Percentiles rank a stretch among this genome's conserved stretches.
Conservation (phyloP, 129 eudicot genomes). For the Chrysanthemum makinoi region DNA sequence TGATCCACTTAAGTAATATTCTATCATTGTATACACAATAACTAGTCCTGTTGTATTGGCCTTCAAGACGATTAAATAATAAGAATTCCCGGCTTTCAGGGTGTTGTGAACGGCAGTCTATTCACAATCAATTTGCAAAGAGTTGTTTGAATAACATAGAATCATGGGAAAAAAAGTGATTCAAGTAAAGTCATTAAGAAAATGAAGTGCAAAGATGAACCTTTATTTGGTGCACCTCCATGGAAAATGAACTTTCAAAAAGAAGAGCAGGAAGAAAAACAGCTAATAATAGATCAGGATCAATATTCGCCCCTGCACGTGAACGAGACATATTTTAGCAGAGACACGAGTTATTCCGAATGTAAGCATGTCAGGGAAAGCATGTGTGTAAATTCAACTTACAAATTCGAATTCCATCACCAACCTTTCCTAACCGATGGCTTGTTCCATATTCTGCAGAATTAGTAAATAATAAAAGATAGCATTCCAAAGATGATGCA, state of each 20-base stretch:
- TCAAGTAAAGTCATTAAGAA: no score
- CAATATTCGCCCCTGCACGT: slow-evolving; percentile 77
- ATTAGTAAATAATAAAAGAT: no score
- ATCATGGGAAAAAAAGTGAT: no score
- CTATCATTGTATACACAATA: no score
- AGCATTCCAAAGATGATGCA: background rate
- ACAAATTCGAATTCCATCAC: slow-evolving; percentile 88
- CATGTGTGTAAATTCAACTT: slow-evolving; percentile 34
- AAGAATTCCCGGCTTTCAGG: no score
- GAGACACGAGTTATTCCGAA: background rate
- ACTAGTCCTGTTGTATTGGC: no score
- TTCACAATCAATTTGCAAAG: no score
- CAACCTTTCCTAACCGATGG: slow-evolving; percentile 72
- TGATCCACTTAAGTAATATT: no score
- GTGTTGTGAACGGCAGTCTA: no score
- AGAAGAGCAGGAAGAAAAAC: slow-evolving; percentile 97
- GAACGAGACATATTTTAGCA: slow-evolving; percentile 10
- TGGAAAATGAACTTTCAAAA: slow-evolving; percentile 89
- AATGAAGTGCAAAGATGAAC: slow-evolving; percentile 24
- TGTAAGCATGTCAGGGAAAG: background rate
- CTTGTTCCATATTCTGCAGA: slow-evolving; percentile 85
- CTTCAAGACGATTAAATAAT: no score
- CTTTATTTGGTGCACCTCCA: slow-evolving; percentile 98
- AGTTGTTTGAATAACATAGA: no score
- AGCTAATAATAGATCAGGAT: slow-evolving; percentile 89